Base-by-base conservation (phyloP, 768 basidiomycete species). In the Mycena chlorophos region DNA sequence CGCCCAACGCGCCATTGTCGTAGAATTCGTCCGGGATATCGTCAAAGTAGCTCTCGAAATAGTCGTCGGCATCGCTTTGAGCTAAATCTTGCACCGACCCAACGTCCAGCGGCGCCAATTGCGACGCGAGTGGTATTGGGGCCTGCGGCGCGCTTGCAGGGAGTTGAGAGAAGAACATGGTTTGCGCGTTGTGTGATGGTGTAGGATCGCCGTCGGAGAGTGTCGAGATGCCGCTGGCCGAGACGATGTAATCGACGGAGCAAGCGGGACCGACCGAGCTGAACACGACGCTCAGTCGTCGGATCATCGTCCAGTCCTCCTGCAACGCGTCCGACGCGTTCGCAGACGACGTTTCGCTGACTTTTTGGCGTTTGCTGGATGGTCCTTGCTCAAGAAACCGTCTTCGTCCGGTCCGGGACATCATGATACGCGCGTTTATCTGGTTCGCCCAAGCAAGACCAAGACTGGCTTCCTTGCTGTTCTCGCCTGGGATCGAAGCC, bases 381-480 rank as follows among this genome's bases (percentile, higher is more conserved):
- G 70, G 72, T 23, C 55, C 59, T 37, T 75, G 75, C 52, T 76
- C 71, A 25, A 88, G 66, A 55, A 84, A 76, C 43, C 83, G 78
- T 54, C 87, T 78, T 56, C 91, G 76, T 10, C 81, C 82, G 0
- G 94, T 94, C 27, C 91, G 82, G 40, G 80, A 82, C 49, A 97
- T 79, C 78, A 96, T 86, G 43, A 98, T 80, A 22, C 96, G 82
- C 3, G 79, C 80, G 62, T 96, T 95, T 54, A 98, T 78, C 64
- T 92, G 88, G 69, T 96, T 98, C 16, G 95, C 89, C 96, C 96
- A 98, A 8, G 85, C 86, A 49, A 97, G 83, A 2, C 95, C 95
- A 2, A 98, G 74, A 34, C 82, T 84, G 0, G 90, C 93, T 70
- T 96, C 89, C 65, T 94, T 93, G 42, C 68, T 71, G 54, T 79